Base-by-base conservation (phyloP, 2,329 filamentous ascomycete genomes). In the Phaeosphaeria sp. region DNA sequence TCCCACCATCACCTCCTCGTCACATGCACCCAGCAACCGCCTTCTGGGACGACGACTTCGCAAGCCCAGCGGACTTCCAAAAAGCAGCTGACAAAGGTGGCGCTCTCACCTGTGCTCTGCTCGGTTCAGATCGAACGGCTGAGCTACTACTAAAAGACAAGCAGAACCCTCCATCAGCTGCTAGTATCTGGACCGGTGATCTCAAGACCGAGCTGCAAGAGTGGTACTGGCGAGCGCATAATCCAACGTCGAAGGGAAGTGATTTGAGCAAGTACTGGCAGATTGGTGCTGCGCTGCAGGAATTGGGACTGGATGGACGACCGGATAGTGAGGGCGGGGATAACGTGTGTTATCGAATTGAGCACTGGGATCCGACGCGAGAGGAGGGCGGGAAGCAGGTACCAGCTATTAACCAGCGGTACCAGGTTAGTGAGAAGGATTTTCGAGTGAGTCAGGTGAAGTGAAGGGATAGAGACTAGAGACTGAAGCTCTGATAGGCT, bases 181-280 rank as follows among this genome's bases (percentile, higher is more conserved):
- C 57, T 6, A 68, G 64, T 22, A 42, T 20, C 1, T 69, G 64
- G 62, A 56, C 48, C 8, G 61, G 60, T 17, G 59, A 67, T 27
- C 57, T 66, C 20, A 51, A 48, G 30, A 30, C 52, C 1, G 58
- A 61, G 17, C 47, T 68, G 8, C n/a, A 40, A 1, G 51, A 30
- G 3, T 69, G 67, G 67, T 57, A 62, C 22, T 71, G 67, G 64
- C 53, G 40, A 7, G 47, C 53, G 8, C 20, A 54, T 11, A 24
- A 42, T 9, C 56, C 60, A 2, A 25, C 55, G 17, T 55, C 45
- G 1, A 63, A 50, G 36, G 53, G 48, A 2, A 67, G 62, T 30
- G 58, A 63, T 11, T 52, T 63, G 17, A 54, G 59, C 20, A 53
- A 50, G 0, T 50, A 59, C 46, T 70, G 63, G 64, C 33, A 58